A percentile compares a stretch with the other conserved stretches of the same genome.
phyloP scores from a whole-genome alignment of 2,329 filamentous ascomycete species.

The Aphanoascus verrucosus region DNA sequence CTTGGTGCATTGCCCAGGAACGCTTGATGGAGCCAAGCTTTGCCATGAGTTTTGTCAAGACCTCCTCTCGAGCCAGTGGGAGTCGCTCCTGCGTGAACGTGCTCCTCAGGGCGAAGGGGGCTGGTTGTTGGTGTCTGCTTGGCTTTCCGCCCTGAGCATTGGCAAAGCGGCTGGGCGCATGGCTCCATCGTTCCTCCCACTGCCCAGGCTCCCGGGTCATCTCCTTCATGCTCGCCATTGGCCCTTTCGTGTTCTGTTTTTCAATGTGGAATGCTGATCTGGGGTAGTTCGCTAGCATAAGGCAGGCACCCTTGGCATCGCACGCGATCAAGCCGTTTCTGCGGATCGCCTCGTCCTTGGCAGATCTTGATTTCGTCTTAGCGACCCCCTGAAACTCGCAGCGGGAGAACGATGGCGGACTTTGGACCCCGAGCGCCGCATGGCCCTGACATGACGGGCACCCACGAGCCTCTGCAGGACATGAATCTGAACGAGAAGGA shows the following conservation, averaged over 20 bases:
- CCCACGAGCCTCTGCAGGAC: slow-evolving; percentile 34
- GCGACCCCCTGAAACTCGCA: neutral
- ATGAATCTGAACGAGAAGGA: slow-evolving; percentile 51
- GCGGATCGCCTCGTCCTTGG: neutral
- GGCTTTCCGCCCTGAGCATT: neutral
- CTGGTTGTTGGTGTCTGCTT: neutral
- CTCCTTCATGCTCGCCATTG: neutral
- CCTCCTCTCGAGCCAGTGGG: neutral
- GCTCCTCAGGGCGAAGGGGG: neutral
- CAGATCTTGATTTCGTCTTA: neutral
- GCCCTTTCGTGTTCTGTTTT: neutral
- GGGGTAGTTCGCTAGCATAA: neutral
- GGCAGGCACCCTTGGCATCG: neutral
- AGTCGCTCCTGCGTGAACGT: slow-evolving; percentile 1
- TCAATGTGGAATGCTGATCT: neutral
- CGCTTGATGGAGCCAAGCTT: slow-evolving; percentile 5
- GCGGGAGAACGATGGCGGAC: slow-evolving; percentile 24
- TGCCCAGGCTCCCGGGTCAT: neutral
- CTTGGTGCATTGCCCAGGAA: neutral
- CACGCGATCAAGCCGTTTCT: neutral
- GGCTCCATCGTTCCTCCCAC: neutral
- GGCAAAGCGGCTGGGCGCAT: neutral
- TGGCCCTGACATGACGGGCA: slow-evolving; percentile 39
- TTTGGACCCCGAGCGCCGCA: slow-evolving; percentile 37
- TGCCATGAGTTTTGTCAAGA: neutral